Conservation (phyloP, 495 filamentous ascomycete species). For the Hypoxylon fragiforme region DNA sequence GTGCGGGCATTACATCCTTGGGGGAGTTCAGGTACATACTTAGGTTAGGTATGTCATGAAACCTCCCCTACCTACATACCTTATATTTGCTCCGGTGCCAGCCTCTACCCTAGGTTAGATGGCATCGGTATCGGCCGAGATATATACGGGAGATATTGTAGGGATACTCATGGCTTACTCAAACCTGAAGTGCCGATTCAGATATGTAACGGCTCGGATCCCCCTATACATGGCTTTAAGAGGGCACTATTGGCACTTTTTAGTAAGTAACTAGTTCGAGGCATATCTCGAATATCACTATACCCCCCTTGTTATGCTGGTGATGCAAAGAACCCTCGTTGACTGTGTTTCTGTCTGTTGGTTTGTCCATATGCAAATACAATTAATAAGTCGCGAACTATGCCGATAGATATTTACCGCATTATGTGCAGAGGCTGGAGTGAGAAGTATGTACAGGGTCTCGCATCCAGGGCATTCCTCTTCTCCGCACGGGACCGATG, state of each 20-base stretch:
- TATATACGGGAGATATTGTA: too few relatives aligned
- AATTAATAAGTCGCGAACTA: constrained; percentile 5
- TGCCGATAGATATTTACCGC: constrained; percentile 27
- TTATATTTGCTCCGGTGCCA: too few relatives aligned
- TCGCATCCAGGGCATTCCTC: too few relatives aligned
- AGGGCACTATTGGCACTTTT: constrained; percentile 19
- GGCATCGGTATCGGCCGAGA: too few relatives aligned
- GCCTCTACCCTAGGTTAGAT: too few relatives aligned
- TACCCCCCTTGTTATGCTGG: constrained; percentile 12
- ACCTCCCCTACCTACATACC: too few relatives aligned
- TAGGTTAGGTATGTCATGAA: too few relatives aligned
- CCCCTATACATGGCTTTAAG: constrained; percentile 12
- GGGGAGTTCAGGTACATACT: too few relatives aligned
- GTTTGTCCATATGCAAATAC: constrained; percentile 4
- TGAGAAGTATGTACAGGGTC: background rate
- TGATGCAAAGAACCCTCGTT: constrained; percentile 2
- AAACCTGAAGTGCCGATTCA: constrained; percentile 5
- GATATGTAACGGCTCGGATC: constrained; percentile 13
- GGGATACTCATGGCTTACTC: constrained; percentile 2
- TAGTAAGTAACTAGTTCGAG: constrained; percentile 5
- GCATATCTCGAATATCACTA: constrained; percentile 5
- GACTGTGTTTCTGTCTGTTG: too few relatives aligned
- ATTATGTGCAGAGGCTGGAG: constrained; percentile 10
- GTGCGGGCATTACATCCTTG: too few relatives aligned
- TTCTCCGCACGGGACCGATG: constrained; percentile 1